Base-by-base conservation (phyloP, 345 rosid genomes). In the Sonneratia caseolaris region DNA sequence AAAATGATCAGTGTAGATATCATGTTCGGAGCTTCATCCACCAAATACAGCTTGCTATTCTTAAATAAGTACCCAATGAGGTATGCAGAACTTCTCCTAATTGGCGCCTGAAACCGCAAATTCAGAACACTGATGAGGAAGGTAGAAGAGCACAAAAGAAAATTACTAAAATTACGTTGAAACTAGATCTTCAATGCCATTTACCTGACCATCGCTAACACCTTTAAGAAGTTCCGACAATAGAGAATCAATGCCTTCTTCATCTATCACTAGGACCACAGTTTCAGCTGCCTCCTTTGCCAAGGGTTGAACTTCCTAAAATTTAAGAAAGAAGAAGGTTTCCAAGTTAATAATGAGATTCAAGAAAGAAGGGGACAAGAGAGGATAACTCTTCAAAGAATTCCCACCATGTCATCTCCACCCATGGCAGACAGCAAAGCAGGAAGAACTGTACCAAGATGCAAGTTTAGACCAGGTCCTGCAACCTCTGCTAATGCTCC, bases 401-500 rank as follows among this genome's bases (percentile, higher is more conserved):
- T 14, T 42, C 67, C 59, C 75, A 95, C 99, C 96, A 71, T 61
- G 48, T 92, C 89, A 56, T 85, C 90, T 69, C 78, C 84, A 69
- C 96, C 91, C 91, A 91, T 85, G 59, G 92, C 92, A 37, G 94
- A 83, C 64, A 95, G 98, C 78, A 95, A 86, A 72, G 94, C 88
- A 79, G 99, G 98, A 81, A 95, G 92, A 77, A 95, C 78, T 48
- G 91, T 89, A 71, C 97, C 90, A 74, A 95, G 92, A 81, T 95
- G 99, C 78, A 76, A 68, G 77, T 89, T 88, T 59, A 95, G 90
- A 68, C 99, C 96, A 73, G 97, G 79, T 73, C 99, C 97, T 4
- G 99, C 97, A 82, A 92, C 99, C 76, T 95, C 98, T 48, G 99
- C 99, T 74, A 95, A 84, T 37, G 97, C 99, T 69, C 99, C 99